Conservation (phyloP, 139 green algal species). For the Zygnema cylindricum region DNA sequence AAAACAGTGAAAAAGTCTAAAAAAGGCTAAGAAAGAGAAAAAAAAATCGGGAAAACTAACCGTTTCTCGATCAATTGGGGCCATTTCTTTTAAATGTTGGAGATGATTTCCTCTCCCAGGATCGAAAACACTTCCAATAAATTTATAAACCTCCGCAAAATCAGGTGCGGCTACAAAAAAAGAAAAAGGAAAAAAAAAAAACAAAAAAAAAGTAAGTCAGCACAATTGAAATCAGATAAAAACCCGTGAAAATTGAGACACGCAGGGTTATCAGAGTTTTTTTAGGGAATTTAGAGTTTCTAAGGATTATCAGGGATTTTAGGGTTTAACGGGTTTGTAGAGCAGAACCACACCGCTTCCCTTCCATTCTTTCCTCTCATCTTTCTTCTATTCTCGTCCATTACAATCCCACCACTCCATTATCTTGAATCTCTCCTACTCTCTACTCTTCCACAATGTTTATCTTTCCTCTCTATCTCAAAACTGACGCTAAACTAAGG, state of each 20-base stretch:
- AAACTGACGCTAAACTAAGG: no score
- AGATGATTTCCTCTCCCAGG: slow-evolving; percentile 20
- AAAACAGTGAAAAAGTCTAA: no score
- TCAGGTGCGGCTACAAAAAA: slow-evolving; percentile 30
- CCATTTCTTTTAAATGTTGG: slow-evolving; percentile 26
- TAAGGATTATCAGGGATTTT: no score
- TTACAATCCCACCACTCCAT: no score
- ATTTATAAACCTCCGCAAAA: slow-evolving; percentile 50
- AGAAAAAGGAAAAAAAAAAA: neutral
- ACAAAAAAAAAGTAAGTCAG: neutral
- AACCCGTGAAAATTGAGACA: no score
- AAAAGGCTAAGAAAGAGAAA: no score
- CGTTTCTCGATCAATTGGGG: slow-evolving; percentile 36
- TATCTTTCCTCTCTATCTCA: no score
- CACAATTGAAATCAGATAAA: neutral
- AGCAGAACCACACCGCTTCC: neutral
- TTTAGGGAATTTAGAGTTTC: neutral
- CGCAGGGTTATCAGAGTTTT: neutral
- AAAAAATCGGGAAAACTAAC: slow-evolving; percentile 1
- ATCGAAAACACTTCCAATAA: slow-evolving; percentile 46
- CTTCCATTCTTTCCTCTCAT: neutral
- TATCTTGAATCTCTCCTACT: no score
- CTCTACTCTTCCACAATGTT: no score
- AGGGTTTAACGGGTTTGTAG: neutral
- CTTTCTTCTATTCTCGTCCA: no score